Conservation (phyloP, 768 basidiomycete species). For the Boletus eberwhitei region DNA sequence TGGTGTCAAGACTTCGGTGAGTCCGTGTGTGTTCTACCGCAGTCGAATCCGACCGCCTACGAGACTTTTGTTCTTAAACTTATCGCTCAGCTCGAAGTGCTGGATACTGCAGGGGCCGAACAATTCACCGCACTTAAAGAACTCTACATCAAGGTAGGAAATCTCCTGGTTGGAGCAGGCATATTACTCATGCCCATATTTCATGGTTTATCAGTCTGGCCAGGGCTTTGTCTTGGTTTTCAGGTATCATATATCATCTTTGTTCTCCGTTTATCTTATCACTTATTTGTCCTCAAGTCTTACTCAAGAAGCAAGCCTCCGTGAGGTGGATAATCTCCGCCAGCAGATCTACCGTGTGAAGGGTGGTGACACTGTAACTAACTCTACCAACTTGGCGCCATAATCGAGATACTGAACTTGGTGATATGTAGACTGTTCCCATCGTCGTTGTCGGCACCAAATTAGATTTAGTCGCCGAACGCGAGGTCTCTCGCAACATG, state of each 20-base stretch:
- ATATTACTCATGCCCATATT: background rate
- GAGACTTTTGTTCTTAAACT: constrained; percentile 12
- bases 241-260: constrained; percentile 52
- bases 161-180: background rate
- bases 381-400: background rate
- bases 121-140: constrained; percentile 81
- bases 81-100: constrained; percentile 60
- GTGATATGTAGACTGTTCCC: constrained; percentile 51
- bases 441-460: constrained; percentile 88
- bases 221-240: constrained; percentile 83
- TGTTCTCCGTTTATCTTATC: background rate
- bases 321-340: constrained; percentile 75
- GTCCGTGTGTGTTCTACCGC: constrained; percentile 22
- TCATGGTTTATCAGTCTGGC: constrained; percentile 44
- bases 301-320: constrained; percentile 76
- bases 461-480: constrained; percentile 74
- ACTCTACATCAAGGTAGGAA: constrained; percentile 69
- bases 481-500: constrained; percentile 65
- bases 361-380: constrained; percentile 58
- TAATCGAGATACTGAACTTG: constrained; percentile 1
- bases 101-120: constrained; percentile 85
- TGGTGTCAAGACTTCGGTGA: constrained; percentile 58
- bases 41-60: constrained; percentile 2
- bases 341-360: constrained; percentile 82
- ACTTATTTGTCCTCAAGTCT: constrained; percentile 43